phyloP scores from a whole-genome alignment of 2,329 filamentous ascomycete genomes.

The Colletotrichum melonis region DNA sequence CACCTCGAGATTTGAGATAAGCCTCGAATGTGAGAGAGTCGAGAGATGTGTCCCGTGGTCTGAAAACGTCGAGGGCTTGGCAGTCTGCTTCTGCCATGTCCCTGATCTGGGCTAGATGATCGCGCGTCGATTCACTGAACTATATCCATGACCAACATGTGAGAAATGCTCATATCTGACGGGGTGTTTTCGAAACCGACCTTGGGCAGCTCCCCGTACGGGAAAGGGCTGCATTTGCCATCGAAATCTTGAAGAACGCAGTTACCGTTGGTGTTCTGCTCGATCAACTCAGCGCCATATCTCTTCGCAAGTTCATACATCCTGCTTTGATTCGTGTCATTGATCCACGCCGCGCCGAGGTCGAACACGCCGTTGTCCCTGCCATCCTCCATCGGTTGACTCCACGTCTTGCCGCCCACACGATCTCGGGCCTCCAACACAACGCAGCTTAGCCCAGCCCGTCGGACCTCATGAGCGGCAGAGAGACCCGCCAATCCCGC shows the following conservation, averaged over 20 bases:
- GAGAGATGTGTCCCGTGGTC: slow-evolving; percentile 37
- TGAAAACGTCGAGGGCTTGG: slow-evolving; percentile 40
- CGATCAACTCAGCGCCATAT: slow-evolving; percentile 56
- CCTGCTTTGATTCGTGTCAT: slow-evolving; percentile 62
- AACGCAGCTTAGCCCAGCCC: slow-evolving; percentile 50
- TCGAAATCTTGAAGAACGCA: slow-evolving; percentile 53
- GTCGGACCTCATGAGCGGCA: slow-evolving; percentile 48
- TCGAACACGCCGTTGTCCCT: slow-evolving; percentile 52
- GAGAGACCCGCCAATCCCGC: slow-evolving; percentile 54
- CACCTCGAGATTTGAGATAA: slow-evolving; percentile 40
- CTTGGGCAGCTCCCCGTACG: slow-evolving; percentile 37
- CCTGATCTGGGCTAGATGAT: slow-evolving; percentile 34
- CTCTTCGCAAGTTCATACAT: slow-evolving; percentile 54
- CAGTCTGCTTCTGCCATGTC: slow-evolving; percentile 44
- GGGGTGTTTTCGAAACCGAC: slow-evolving; percentile 11
- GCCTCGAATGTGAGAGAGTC: slow-evolving; percentile 45
- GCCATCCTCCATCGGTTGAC: slow-evolving; percentile 43
- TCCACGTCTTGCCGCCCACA: slow-evolving; percentile 64
- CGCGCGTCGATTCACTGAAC: slow-evolving; percentile 18
- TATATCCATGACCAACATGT: background rate
- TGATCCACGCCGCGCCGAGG: slow-evolving; percentile 70
- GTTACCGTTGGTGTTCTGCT: slow-evolving; percentile 59
- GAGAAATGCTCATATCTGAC: background rate
- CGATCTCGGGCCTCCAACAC: slow-evolving; percentile 62
- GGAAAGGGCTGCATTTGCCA: slow-evolving; percentile 40